These are phyloP conservation scores for Starmera pachycereana DNA, from an alignment of 805 yeast genomes.

Conservation along the genomic window DNA sequence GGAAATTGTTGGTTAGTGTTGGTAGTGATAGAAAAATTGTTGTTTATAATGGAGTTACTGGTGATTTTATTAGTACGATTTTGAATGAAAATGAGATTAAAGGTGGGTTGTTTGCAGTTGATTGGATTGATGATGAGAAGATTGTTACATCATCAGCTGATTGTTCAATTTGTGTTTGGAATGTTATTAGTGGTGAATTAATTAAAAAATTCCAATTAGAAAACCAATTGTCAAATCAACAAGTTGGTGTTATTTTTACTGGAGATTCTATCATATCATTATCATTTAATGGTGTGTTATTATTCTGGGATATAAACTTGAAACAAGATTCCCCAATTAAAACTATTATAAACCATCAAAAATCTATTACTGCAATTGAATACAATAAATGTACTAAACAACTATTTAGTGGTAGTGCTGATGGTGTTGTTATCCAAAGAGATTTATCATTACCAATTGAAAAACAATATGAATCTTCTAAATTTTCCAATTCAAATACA, in stretches of 20 bases:
- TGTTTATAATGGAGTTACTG: slow-evolving; percentile 80
- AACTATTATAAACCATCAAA: slow-evolving; percentile 69
- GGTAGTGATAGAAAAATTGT: slow-evolving; percentile 59
- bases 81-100: slow-evolving; percentile 25
- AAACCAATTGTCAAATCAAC: slow-evolving; percentile 48
- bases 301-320: slow-evolving; percentile 33
- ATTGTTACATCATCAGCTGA: slow-evolving; percentile 86
- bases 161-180: slow-evolving; percentile 59
- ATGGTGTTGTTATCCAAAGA: slow-evolving; percentile 69
- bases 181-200: slow-evolving; percentile 31
- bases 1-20: slow-evolving; percentile 62
- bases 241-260: slow-evolving; percentile 72
- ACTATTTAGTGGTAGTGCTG: slow-evolving; percentile 64
- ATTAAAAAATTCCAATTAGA: slow-evolving; percentile 42
- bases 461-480: slow-evolving; percentile 23
- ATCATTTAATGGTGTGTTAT: slow-evolving; percentile 62
- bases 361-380: slow-evolving; percentile 52
- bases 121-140: slow-evolving; percentile 51
- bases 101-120: slow-evolving; percentile 74
- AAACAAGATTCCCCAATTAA: slow-evolving; percentile 22
- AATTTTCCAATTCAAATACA: slow-evolving; percentile 37
- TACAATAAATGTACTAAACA: slow-evolving; percentile 1
- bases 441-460: slow-evolving; percentile 10
- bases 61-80: slow-evolving; percentile 53
- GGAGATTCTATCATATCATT: slow-evolving; percentile 51